Evolutionary conservation across 257 asterid genomes (phyloP).

Genomic region (Solanum infundibuliforme): DNA sequence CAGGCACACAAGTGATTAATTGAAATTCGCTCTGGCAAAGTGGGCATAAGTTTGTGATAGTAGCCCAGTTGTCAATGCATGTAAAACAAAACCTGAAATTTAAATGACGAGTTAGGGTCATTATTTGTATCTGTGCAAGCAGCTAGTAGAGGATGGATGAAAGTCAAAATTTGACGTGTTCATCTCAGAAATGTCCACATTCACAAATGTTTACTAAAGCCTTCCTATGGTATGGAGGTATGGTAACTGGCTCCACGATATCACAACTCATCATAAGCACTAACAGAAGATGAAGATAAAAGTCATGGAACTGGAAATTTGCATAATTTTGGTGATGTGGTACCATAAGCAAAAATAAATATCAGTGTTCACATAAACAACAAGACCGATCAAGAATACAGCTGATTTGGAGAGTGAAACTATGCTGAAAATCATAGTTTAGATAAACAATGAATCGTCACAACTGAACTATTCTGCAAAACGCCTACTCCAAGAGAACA

Average conservation of each 20-base stretch:
- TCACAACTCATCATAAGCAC: not conserved
- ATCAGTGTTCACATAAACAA: not conserved
- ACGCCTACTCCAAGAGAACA: not conserved
- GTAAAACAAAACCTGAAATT: slow-evolving; percentile 96
- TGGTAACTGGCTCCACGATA: not conserved
- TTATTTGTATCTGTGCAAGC: slow-evolving; percentile 7
- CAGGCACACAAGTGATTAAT: slow-evolving; percentile 97
- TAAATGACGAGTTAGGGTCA: slow-evolving; percentile 3
- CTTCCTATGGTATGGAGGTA: not conserved
- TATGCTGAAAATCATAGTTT: not conserved
- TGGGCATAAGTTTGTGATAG: slow-evolving; percentile 93
- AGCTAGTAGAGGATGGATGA: slow-evolving; percentile 1
- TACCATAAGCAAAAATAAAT: not conserved
- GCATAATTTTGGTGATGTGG: not conserved
- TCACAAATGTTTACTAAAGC: not conserved
- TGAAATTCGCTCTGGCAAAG: slow-evolving; percentile 97
- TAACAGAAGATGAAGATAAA: not conserved
- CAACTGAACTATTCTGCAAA: not conserved
- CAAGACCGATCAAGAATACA: not conserved
- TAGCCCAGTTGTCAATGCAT: slow-evolving; percentile 99
- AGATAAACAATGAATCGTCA: not conserved
- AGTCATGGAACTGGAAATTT: not conserved
- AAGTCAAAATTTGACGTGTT: not conserved
- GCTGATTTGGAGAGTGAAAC: not conserved
- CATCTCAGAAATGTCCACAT: not conserved